A percentile compares a stretch with the other conserved stretches of the same genome.
Conservation (phyloP, 2,329 filamentous ascomycete genomes). For the Botrytis galanthina region DNA sequence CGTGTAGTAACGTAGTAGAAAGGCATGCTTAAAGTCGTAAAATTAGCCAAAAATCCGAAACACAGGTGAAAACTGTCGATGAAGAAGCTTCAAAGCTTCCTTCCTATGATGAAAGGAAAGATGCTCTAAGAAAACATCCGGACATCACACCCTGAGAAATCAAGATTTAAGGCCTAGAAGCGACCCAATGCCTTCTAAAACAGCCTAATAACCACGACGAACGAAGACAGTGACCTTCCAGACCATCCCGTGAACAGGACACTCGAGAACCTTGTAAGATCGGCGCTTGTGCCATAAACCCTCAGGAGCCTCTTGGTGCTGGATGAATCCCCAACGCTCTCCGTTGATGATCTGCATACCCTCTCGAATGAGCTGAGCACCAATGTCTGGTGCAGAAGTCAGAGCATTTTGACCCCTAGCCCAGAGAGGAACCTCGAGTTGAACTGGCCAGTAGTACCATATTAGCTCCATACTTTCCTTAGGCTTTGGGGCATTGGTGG, state of each 20-base stretch:
- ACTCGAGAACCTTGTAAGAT: constrained; percentile 9
- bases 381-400: neutral
- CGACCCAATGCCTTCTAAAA: neutral
- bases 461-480: neutral
- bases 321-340: constrained; percentile 5
- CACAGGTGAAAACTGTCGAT: neutral
- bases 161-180: neutral
- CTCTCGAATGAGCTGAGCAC: neutral
- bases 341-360: constrained; percentile 17
- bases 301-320: neutral
- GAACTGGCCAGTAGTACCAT: constrained; percentile 1
- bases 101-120: neutral
- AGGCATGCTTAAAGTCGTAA: constrained; percentile 1
- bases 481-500: neutral
- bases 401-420: neutral
- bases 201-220: constrained; percentile 11
- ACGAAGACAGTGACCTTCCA: constrained; percentile 20
- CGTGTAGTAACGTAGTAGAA: neutral
- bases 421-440: constrained; percentile 11
- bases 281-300: constrained; percentile 16
- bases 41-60: neutral
- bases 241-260: neutral
- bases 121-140: neutral
- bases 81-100: neutral
- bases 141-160: neutral